Conservation (phyloP, 192 early-diverging fungal genomes). For the Borealophlyctis nickersoniae region DNA sequence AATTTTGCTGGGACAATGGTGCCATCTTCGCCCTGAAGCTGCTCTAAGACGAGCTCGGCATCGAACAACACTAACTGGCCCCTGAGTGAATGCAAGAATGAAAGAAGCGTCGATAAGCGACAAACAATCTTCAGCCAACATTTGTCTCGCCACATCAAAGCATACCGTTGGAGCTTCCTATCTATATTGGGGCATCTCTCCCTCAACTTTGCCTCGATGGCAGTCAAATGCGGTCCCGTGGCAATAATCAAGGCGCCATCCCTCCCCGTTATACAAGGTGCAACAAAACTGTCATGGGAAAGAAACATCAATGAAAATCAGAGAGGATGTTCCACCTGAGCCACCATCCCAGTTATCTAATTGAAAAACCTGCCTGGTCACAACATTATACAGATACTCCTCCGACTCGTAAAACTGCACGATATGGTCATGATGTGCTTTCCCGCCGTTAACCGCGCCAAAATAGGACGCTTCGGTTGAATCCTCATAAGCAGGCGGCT, state of each 20-base stretch:
- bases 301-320: no score
- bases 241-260: conserved; percentile 2
- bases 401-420: conserved; percentile 9
- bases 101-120: no score
- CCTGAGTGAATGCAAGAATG: no score
- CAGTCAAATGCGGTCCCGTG: not conserved
- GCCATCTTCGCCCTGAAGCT: not conserved
- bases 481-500: no score
- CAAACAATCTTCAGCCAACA: no score
- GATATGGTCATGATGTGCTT: conserved; percentile 6
- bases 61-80: not conserved
- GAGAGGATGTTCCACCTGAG: no score
- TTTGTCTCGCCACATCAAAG: no score
- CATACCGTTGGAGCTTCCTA: not conserved
- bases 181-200: not conserved
- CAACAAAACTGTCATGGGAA: not conserved
- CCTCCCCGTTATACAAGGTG: not conserved
- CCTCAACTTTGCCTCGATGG: not conserved
- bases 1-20: not conserved
- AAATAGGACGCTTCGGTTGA: no score
- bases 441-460: no score
- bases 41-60: not conserved
- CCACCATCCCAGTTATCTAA: no score
- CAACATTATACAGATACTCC: conserved; percentile 5
- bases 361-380: no score